phyloP scores from a whole-genome alignment of 2,329 filamentous ascomycete species.

The Meredithiella fracta region DNA sequence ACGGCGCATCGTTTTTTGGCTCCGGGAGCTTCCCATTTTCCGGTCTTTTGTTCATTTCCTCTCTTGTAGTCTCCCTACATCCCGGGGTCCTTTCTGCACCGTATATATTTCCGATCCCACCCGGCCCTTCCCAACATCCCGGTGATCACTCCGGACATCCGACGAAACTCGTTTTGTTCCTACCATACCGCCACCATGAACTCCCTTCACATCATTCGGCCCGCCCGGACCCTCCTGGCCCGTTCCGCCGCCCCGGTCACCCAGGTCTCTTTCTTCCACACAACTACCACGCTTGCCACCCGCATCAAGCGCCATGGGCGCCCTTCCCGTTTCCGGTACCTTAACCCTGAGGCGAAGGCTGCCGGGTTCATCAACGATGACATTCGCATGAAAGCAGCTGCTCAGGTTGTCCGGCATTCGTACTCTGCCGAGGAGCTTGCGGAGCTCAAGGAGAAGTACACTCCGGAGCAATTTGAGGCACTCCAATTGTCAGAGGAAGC shows the following conservation, averaged over 20 bases:
- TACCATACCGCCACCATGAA: constrained; percentile 4
- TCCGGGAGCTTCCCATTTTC: not conserved
- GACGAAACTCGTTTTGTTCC: not conserved
- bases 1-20: not conserved
- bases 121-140: not conserved
- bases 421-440: constrained; percentile 6
- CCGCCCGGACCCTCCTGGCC: constrained; percentile 8
- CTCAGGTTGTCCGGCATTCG: not conserved
- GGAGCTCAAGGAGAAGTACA: constrained; percentile 42
- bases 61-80: not conserved
- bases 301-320: constrained; percentile 22
- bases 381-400: constrained; percentile 1
- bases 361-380: constrained; percentile 1
- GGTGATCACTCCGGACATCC: not conserved
- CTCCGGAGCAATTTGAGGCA: constrained; percentile 62
- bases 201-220: constrained; percentile 9
- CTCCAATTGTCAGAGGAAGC: constrained; percentile 66
- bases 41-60: not conserved
- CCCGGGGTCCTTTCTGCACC: not conserved
- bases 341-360: constrained; percentile 8
- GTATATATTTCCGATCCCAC: not conserved
- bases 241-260: constrained; percentile 16
- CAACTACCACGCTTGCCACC: constrained; percentile 29
- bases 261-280: constrained; percentile 28
- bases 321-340: constrained; percentile 9